Evolutionary conservation across 179 eudicot species (phyloP).

Genomic region (Silene noctiflora): DNA sequence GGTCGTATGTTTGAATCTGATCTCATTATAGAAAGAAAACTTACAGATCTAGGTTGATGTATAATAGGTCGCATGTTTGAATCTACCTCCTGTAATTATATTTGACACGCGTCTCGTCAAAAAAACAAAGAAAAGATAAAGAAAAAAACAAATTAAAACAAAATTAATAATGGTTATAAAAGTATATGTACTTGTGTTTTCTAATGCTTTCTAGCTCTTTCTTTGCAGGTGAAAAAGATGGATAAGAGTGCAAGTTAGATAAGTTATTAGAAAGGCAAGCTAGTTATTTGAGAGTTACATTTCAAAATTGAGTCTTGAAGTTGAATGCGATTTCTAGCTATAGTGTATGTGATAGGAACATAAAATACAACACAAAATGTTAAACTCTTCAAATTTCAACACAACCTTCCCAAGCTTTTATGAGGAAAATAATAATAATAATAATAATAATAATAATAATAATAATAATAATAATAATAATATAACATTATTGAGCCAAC

Average conservation of each 20-base stretch:
- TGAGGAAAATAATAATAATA: conserved; percentile 21
- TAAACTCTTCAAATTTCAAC: conserved; percentile 24
- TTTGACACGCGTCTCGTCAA: too few species aligned
- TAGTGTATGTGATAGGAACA: conserved; percentile 22
- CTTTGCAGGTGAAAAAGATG: conserved; percentile 30
- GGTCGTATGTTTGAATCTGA: too few species aligned
- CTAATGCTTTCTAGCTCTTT: conserved; percentile 24
- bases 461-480: too few species aligned
- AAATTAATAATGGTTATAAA: background rate
- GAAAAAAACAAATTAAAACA: too few species aligned
- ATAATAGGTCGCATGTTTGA: too few species aligned
- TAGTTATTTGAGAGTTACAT: conserved; percentile 19
- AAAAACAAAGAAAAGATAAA: too few species aligned
- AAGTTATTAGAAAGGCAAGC: background rate
- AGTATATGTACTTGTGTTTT: conserved; percentile 1
- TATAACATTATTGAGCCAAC: conserved; percentile 8
- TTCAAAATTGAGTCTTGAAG: conserved; percentile 3
- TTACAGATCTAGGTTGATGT: too few species aligned
- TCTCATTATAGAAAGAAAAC: too few species aligned
- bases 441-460: too few species aligned
- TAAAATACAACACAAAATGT: conserved; percentile 17
- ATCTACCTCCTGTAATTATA: too few species aligned
- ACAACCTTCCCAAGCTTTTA: conserved; percentile 20
- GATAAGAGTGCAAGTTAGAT: background rate
- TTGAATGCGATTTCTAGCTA: conserved; percentile 17